Percentiles rank a stretch among this genome's conserved stretches.
Evolutionary conservation across 176 grass and related monocot species (phyloP).

Genomic region (Puya raimondii): DNA sequence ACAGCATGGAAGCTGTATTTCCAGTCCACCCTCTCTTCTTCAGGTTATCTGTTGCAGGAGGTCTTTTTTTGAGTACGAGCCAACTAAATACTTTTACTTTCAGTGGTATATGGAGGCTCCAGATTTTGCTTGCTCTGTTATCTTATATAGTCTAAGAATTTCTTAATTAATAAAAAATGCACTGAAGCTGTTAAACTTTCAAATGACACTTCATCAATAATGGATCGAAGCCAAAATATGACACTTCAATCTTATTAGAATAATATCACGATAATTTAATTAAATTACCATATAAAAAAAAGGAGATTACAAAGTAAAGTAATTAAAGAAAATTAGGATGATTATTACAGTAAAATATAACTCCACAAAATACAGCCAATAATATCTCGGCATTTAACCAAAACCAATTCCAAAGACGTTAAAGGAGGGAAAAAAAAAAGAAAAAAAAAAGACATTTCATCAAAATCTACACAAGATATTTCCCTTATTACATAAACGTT

Average conservation of each 20-base stretch:
- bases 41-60: no score
- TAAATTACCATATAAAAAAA: not conserved
- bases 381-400: not conserved
- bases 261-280: not conserved
- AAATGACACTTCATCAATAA: not conserved
- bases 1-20: no score
- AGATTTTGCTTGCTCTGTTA: no score
- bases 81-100: no score
- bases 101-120: no score
- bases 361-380: not conserved
- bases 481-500: not conserved
- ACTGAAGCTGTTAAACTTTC: no score
- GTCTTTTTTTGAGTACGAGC: no score
- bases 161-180: no score
- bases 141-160: no score
- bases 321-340: not conserved
- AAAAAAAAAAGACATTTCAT: not conserved
- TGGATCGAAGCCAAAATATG: not conserved
- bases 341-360: no score
- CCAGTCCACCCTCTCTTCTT: no score
- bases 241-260: not conserved
- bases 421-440: not conserved
- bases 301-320: not conserved
- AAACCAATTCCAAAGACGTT: not conserved
- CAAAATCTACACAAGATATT: not conserved